Evolutionary conservation across 2,329 filamentous ascomycete species (phyloP), one percentile per base, ranked within the genome.

Genomic region (Hymenoscyphus albidus): DNA sequence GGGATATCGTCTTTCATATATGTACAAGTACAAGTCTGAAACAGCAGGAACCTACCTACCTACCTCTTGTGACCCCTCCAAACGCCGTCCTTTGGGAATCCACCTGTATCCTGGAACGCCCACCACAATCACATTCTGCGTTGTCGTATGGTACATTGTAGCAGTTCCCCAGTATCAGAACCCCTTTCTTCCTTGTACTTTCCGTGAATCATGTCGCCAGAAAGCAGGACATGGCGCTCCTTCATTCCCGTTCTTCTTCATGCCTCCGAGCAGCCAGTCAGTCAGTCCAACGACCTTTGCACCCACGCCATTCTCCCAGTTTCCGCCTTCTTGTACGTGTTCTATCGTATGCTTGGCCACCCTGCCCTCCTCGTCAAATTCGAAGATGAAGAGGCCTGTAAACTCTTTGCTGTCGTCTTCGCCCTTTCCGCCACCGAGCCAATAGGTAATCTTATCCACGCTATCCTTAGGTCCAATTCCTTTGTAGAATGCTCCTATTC

Each of bases 321-420:
- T 87, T 48, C 89, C 86, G 16, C 89, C 88, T 72, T 95, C 89
- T 72, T 97, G 90, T 1, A 91, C 90, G 78, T 96, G 91, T 78
- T 99, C 95, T 73, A 99, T 98, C 0, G 92, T 96, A 77, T 98
- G 95, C 70, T 87, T 92, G 58, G 90, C 78, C 42, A 99, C 87
- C 68, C 92, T 84, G 1, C 95, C 95, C 72, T 96, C 85, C 58
- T 87, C 83, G 74, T 98, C 95, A 75, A 99, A 99, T 69, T 96
- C 92, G 76, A 99, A 99, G 65, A 97, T 89, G 77, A 98, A 99
- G 12, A 98, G 78, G 0, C 95, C 95, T 1, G 88, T 91, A 71
- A 98, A 98, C 73, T 93, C 90, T 73, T 91, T 89, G 66, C 85
- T 85, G 59, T 85, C 83, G 63, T 85, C 84, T 70, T 82, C 77